Evolutionary conservation across 208 protist species (phyloP).

Genomic region (Trypanosoma mega): DNA sequence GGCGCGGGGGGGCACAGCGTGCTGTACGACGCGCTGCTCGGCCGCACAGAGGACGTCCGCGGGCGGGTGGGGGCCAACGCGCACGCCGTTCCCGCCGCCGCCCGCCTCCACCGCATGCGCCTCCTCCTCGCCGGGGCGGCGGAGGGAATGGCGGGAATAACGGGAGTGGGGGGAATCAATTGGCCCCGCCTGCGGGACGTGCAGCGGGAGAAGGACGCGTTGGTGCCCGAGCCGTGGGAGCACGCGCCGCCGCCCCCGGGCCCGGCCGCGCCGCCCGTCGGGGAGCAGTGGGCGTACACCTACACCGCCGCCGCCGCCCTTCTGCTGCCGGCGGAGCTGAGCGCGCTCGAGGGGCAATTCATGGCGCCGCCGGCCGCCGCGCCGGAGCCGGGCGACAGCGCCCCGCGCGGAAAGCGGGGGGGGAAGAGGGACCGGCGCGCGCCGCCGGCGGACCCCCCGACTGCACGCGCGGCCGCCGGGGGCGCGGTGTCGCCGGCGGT

Average conservation of each 20-base stretch:
- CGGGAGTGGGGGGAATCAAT: not conserved
- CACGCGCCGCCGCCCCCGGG: not conserved
- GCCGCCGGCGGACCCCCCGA: no score
- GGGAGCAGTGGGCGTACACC: slow-evolving; percentile 19
- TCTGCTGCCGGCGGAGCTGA: slow-evolving; percentile 51
- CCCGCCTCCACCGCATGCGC: slow-evolving; percentile 16
- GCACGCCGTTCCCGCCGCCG: slow-evolving; percentile 12
- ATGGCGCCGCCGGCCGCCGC: slow-evolving; percentile 11
- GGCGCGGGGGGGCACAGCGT: slow-evolving; percentile 30
- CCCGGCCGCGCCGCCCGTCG: not conserved
- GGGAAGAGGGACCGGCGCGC: slow-evolving; percentile 18
- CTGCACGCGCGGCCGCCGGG: no score
- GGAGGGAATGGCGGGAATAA: not conserved
- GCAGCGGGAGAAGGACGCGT: slow-evolving; percentile 35
- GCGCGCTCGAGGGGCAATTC: slow-evolving; percentile 52
- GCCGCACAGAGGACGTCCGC: slow-evolving; percentile 16
- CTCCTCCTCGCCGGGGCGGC: not conserved
- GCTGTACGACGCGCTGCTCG: slow-evolving; percentile 40
- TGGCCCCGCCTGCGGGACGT: slow-evolving; percentile 19
- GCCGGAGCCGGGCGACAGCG: not conserved
- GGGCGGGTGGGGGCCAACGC: slow-evolving; percentile 21
- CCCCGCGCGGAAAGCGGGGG: not conserved
- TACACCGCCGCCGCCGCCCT: slow-evolving; percentile 33
- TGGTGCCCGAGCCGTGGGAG: slow-evolving; percentile 68
- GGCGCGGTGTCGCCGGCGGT: no score